Base-by-base conservation (phyloP, 1,139 yeast genomes). In the Pichia terricola region DNA sequence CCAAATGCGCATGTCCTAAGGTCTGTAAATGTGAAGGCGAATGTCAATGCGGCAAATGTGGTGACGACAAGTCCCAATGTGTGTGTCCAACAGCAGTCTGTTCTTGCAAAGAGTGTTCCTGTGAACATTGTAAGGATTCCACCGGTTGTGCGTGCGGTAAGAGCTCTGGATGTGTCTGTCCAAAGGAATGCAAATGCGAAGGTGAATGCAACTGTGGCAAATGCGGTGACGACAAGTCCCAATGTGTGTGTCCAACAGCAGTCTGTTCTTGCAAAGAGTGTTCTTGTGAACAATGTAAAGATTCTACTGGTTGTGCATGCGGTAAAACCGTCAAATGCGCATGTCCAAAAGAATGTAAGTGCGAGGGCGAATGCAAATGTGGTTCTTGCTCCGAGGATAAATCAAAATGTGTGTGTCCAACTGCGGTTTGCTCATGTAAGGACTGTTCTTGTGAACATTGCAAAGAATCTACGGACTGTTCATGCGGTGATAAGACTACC, bases 331-430 rank as follows among this genome's bases (percentile, higher is more conserved):
- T 45, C 11, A 39, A 28, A 28, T 48, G 51, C 33, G 6, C 45
- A 3, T 48, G 51, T 42, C 46, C 51, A 22, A 48, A 48, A 32
- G 39, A 36, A 10, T 49, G 52, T 28, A 47, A 49, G 39, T 49
- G 52, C 39, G 49, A 34, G 30, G 49, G 43, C 4, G 44, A 40
- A 31, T 49, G 52, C 35, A 41, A 40, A 26, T 49, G 52, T 38
- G 32, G 32, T 30, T 7, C 32, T 30, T 49, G 50, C 30, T 46
- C 46, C 27, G 44, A 42, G 30, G 46, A 47, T 36, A 49, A 47
- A 35, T 35, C 47, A 9, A 39, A 40, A 26, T 49, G 52, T 40
- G 40, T 41, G 26, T 49, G 52, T 27, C 46, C 50, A 30, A 47
- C 50, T 32, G 49, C 52, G 7, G 37, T 35, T 4, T 49, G 52